Evolutionary conservation across 2,329 filamentous ascomycete species (phyloP), one percentile per base, ranked within the genome.

Genomic region (Pseudogymnoascus sp.): DNA sequence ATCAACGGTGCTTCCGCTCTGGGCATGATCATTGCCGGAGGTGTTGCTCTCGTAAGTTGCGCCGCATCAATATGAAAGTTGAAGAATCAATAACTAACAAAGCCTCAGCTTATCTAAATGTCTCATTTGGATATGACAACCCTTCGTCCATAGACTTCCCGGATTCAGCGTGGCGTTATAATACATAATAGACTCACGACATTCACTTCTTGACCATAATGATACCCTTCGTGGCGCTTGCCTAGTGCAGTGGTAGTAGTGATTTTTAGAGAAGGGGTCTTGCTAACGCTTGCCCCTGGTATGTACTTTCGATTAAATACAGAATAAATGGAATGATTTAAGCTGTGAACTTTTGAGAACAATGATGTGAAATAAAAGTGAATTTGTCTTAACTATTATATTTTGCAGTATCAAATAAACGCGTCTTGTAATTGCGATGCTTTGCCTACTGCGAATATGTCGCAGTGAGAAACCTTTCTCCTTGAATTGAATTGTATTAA

Each of bases 21-120:
- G 47, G 70, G 67, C 62, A 66, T 72, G 64, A 63, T 71, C 61
- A 65, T 71, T 64, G 70, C 69, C 63, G 71, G 68, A 64, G 70
- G 68, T 67, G 65, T 73, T 61, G 70, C 69, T 67, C 69, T 72
- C 47, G 69, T 72, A 68, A 37, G 67, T 66, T 59, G 1, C n/a
- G 9, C 11, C 29, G 3, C n/a, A 13, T 54, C 29, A 5, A 54
- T 17, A 33, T 33, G n/a, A 33, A 6, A 31, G n/a, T 17, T 17
- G 2, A 2, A 21, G n/a, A 6, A 26, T 11, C 24, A 5, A 24
- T 7, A 8, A n/a, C 47, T 54, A 54, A 54, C 47, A 35, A 29
- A 8, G 2, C 2, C 13, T 9, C 47, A 54, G 47, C 29, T 54
- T 35, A 54, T 54, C 47, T 54, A 54, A 54, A 54, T 54, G 47